Conservation (phyloP, 306 rosid species). For the Fragaria vesca region DNA sequence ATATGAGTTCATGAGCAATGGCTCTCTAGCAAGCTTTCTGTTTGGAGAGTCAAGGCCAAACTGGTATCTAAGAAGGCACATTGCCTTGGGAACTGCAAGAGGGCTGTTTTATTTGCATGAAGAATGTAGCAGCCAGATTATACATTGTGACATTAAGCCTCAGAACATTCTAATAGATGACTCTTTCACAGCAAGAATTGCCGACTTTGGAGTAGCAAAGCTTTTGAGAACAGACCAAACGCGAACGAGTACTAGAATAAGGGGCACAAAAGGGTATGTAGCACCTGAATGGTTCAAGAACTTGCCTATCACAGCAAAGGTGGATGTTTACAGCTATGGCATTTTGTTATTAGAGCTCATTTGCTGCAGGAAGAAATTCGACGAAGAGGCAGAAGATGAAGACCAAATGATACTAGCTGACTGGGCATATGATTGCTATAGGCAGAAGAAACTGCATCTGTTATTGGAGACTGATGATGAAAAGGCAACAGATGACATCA, state of each 20-base stretch:
- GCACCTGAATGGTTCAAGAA: conserved; percentile 27
- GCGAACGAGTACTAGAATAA: conserved; percentile 12
- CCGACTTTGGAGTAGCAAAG: conserved; percentile 34
- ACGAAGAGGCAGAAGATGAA: conserved; percentile 15
- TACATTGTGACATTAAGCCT: conserved; percentile 42
- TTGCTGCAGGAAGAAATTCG: conserved; percentile 14
- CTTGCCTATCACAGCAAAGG: conserved; percentile 9
- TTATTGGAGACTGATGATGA: conserved; percentile 20
- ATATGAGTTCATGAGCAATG: conserved; percentile 24
- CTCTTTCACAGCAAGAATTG: conserved; percentile 9
- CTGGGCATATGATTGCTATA: conserved; percentile 39
- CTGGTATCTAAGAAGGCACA: conserved; percentile 18
- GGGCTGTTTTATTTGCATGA: conserved; percentile 38
- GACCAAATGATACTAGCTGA: conserved; percentile 26
- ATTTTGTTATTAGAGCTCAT: conserved; percentile 12
- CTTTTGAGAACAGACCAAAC: conserved; percentile 27
- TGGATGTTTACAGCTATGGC: conserved; percentile 22
- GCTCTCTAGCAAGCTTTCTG: conserved; percentile 13
- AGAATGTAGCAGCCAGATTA: conserved; percentile 27
- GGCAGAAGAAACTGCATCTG: conserved; percentile 7
- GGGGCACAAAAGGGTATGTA: conserved; percentile 12
- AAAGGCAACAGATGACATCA: conserved; percentile 21
- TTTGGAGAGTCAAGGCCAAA: conserved; percentile 10
- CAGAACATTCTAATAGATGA: conserved; percentile 31
- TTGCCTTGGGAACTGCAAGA: conserved; percentile 27